These are phyloP conservation scores for Plasmodium inui DNA, from an alignment of 169 alveolate species.

Conservation along the genomic window DNA sequence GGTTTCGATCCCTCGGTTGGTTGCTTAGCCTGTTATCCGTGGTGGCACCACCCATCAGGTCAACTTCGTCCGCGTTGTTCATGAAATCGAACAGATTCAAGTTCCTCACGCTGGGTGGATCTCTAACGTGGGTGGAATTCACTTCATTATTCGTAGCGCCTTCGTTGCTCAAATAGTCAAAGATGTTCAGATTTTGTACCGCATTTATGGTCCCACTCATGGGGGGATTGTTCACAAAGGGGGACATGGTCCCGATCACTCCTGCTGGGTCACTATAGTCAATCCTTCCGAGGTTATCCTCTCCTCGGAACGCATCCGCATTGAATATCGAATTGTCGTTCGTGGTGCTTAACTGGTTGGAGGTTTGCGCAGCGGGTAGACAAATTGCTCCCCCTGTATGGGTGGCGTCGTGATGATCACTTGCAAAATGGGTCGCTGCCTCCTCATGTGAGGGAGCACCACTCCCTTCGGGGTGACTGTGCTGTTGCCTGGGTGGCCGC, in stretches of 20 bases:
- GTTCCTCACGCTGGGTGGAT: not conserved
- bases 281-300: not conserved
- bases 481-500: not conserved
- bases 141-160: not conserved
- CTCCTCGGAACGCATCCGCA: not conserved
- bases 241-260: not conserved
- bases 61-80: not conserved
- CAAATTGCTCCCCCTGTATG: not conserved
- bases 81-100: not conserved
- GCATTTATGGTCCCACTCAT: not conserved
- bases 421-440: not conserved
- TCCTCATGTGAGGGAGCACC: not conserved
- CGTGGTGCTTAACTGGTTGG: not conserved
- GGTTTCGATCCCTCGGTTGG: not conserved
- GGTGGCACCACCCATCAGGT: not conserved
- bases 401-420: not conserved
- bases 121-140: not conserved
- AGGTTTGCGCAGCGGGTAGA: not conserved
- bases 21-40: not conserved
- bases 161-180: conserved; percentile 25
- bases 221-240: not conserved
- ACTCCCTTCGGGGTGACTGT: not conserved
- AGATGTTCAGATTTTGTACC: conserved; percentile 24
- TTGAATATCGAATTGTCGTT: not conserved
- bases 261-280: not conserved